phyloP scores from a whole-genome alignment of 164 flowering plant genomes.

The Paratinospora sagittata region DNA sequence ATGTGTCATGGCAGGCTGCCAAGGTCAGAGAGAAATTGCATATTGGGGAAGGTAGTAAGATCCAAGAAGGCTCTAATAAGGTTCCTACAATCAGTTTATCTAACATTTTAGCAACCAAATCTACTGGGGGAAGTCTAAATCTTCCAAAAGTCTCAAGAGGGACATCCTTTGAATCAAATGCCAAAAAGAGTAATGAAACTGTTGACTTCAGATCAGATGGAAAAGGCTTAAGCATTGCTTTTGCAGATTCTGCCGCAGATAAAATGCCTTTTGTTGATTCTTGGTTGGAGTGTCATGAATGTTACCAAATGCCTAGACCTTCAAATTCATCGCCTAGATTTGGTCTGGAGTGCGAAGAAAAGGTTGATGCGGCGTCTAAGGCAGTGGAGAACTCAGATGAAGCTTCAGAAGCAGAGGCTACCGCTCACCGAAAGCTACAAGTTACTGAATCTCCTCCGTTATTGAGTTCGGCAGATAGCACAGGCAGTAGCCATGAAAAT shows the following conservation, averaged over 20 bases:
- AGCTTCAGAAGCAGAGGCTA: conserved; percentile 24
- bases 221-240: conserved; percentile 3
- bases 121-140: conserved; percentile 5
- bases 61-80: conserved; percentile 20
- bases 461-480: conserved; percentile 31
- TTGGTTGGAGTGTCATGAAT: conserved; percentile 25
- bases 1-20: conserved; percentile 37
- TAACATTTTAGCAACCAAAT: conserved; percentile 15
- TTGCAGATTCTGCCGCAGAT: conserved; percentile 8
- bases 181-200: conserved; percentile 11
- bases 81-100: conserved; percentile 19
- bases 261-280: conserved; percentile 9
- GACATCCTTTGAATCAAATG: conserved; percentile 13
- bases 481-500: conserved; percentile 25
- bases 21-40: conserved; percentile 43
- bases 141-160: conserved; percentile 15
- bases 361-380: conserved; percentile 15
- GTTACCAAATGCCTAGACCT: conserved; percentile 11
- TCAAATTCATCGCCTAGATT: conserved; percentile 9
- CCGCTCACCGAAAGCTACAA: conserved; percentile 17
- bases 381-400: conserved; percentile 12
- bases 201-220: conserved; percentile 12
- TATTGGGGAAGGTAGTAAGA: conserved; percentile 23
- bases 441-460: conserved; percentile 14
- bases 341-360: conserved; percentile 15